Evolutionary conservation across 305 asterid genomes (phyloP).

Genomic region (Solanum chacoense): DNA sequence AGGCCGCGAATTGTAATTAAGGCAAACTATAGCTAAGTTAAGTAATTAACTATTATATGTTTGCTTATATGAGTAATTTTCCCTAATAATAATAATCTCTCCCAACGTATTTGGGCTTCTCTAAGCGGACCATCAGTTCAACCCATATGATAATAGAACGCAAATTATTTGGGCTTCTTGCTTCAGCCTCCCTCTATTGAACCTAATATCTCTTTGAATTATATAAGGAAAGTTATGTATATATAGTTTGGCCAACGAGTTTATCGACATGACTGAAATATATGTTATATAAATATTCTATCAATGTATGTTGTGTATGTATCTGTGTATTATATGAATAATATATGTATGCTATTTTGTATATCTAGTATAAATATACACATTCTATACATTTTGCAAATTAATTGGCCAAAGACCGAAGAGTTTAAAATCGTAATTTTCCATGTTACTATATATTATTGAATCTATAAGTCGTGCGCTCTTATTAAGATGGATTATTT

Average conservation of each 20-base stretch:
- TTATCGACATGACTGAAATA: not conserved
- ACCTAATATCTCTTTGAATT: not conserved
- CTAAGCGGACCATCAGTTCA: not conserved
- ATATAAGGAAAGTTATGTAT: not conserved
- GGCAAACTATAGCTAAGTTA: too few species aligned
- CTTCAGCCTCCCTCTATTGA: not conserved
- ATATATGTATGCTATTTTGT: not conserved
- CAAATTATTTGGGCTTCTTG: not conserved
- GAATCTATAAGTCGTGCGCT: not conserved
- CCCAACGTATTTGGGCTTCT: not conserved
- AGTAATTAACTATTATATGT: too few species aligned
- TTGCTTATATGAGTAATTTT: too few species aligned
- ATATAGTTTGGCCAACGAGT: not conserved
- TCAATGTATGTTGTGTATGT: not conserved
- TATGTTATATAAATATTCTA: not conserved
- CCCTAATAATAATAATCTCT: not conserved
- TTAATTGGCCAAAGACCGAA: not conserved
- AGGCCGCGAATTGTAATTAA: too few species aligned
- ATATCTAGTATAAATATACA: not conserved
- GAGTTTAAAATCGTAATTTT: not conserved
- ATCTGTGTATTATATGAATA: not conserved
- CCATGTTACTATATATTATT: not conserved
- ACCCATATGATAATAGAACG: not conserved
- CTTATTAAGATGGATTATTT: not conserved
- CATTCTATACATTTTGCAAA: too few species aligned